Evolutionary conservation across 345 rosid genomes (phyloP).

Genomic region (Melaleuca quinquenervia): DNA sequence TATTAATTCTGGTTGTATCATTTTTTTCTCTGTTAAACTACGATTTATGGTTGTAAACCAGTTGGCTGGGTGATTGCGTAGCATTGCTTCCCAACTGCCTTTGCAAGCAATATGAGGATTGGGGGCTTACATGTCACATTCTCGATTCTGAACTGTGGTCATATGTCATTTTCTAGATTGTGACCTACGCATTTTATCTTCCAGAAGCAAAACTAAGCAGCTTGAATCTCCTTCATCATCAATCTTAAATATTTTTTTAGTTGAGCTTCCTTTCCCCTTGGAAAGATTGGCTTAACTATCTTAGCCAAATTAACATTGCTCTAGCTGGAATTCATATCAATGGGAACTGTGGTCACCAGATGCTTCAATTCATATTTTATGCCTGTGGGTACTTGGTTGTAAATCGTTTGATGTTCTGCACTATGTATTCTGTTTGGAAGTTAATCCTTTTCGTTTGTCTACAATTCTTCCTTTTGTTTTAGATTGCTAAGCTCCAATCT

Average conservation of each 20-base stretch:
- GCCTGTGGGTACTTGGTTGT: not conserved
- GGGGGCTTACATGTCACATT: not conserved
- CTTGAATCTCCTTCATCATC: not conserved
- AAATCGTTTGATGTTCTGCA: not conserved
- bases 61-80: not conserved
- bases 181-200: not conserved
- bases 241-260: not conserved
- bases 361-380: not conserved
- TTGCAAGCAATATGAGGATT: not conserved
- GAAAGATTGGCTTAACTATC: not conserved
- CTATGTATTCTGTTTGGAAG: not conserved
- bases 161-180: too few relatives aligned
- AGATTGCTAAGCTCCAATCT: conserved; percentile 66
- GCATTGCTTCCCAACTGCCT: not conserved
- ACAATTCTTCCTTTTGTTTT: conserved; percentile 1
- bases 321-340: not conserved
- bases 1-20: not conserved
- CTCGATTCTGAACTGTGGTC: not conserved
- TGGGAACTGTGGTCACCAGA: not conserved
- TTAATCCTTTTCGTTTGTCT: not conserved
- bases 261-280: not conserved
- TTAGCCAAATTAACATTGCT: not conserved
- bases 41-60: not conserved
- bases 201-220: not conserved
- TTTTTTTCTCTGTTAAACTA: not conserved